These are phyloP conservation scores for Alternaria angustiovoidea DNA, from an alignment of 2,329 filamentous ascomycete species.

Conservation along the genomic window DNA sequence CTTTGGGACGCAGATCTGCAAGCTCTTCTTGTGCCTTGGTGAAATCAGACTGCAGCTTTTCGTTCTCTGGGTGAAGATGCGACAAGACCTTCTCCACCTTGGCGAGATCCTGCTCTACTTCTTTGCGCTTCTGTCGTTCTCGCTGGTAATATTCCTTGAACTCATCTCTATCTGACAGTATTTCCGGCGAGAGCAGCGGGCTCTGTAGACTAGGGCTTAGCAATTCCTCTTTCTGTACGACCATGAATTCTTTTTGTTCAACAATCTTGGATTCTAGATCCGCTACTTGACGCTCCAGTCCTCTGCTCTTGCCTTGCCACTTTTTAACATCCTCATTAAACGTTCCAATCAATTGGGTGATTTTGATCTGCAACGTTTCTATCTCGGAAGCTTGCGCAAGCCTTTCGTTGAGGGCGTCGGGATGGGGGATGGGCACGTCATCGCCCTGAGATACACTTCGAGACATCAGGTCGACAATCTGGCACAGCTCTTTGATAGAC, in stretches of 20 bases:
- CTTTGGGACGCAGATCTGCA: background rate
- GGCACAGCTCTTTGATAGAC: background rate
- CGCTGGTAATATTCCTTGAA: background rate
- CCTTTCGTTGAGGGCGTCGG: background rate
- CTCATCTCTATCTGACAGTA: background rate
- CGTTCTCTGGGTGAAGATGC: slow-evolving; percentile 2
- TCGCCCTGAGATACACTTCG: background rate
- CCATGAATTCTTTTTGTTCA: background rate
- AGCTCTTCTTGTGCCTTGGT: background rate
- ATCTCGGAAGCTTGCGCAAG: slow-evolving; percentile 1
- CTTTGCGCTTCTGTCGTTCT: background rate
- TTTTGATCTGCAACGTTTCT: background rate
- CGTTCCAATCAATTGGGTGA: background rate
- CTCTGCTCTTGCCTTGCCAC: background rate
- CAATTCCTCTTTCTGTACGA: background rate
- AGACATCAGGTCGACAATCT: background rate
- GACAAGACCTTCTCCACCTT: background rate
- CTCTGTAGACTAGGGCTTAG: background rate
- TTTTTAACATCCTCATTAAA: background rate
- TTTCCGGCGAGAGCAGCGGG: background rate
- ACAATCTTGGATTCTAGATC: background rate
- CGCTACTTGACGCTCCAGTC: background rate
- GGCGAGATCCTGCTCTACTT: background rate
- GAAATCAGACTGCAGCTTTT: slow-evolving; percentile 5
- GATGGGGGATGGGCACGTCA: background rate